phyloP scores from a whole-genome alignment of 192 early-diverging fungal genomes.

The Rhizophagus sp. region DNA sequence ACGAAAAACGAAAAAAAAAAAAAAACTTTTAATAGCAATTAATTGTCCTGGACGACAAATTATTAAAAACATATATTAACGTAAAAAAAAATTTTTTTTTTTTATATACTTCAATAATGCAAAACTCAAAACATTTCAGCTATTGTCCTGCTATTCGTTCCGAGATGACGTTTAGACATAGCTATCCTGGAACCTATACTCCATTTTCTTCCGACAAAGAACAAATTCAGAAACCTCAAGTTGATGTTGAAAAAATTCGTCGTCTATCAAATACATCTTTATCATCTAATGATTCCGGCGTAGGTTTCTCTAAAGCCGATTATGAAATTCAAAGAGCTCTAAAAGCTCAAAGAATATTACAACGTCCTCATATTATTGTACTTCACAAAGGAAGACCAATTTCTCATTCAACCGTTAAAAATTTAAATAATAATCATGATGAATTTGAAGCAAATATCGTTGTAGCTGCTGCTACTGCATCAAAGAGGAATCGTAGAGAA shows the following conservation, averaged over 20 bases:
- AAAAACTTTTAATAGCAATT: no score
- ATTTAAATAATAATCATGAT: background rate
- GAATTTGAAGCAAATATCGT: background rate
- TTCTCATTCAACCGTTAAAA: background rate
- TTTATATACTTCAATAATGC: background rate
- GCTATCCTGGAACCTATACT: background rate
- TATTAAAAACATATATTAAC: background rate
- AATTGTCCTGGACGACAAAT: no score
- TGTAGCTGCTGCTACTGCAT: background rate
- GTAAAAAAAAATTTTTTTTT: background rate
- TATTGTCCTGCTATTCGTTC: background rate
- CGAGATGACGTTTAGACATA: background rate
- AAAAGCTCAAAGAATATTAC: conserved; percentile 10
- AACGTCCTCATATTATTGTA: conserved; percentile 19
- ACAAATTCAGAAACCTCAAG: background rate
- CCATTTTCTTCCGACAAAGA: background rate
- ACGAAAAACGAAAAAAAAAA: no score
- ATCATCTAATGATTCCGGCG: background rate
- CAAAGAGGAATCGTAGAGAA: conserved; percentile 18
- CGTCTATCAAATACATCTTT: conserved; percentile 5
- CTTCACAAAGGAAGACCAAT: conserved; percentile 14
- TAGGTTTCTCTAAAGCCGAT: conserved; percentile 3
- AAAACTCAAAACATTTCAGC: background rate
- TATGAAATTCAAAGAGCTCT: conserved; percentile 11
- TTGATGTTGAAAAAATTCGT: background rate